Evolutionary conservation across 768 basidiomycete species (phyloP).

Genomic region (Boletus vermiculosoides): DNA sequence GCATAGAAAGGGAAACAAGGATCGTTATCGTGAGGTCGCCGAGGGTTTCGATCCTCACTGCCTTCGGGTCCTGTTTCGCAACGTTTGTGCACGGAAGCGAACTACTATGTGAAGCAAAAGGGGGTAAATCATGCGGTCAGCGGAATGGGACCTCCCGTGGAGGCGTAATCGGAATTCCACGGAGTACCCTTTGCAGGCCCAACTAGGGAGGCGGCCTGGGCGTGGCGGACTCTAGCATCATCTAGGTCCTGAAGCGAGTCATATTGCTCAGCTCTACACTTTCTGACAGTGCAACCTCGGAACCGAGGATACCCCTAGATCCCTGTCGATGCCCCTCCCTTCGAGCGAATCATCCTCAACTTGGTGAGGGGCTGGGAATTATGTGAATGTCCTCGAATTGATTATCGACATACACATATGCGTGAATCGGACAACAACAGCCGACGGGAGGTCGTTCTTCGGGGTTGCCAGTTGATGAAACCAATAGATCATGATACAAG

Average conservation of each 20-base stretch:
- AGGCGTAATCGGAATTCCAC: conserved; percentile 25
- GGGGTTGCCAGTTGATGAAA: conserved; percentile 12
- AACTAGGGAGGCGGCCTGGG: conserved; percentile 2
- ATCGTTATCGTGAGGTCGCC: conserved; percentile 7
- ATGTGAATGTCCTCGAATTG: conserved; percentile 2
- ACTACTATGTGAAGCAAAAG: conserved; percentile 15
- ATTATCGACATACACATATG: background rate
- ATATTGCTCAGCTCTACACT: background rate
- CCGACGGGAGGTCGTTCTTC: conserved; percentile 9
- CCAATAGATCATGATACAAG: background rate
- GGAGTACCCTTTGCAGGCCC: conserved; percentile 8
- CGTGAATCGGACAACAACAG: conserved; percentile 11
- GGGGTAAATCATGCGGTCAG: conserved; percentile 15
- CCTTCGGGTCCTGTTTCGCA: conserved; percentile 24
- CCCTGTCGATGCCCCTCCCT: background rate
- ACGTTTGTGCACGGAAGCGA: conserved; percentile 18
- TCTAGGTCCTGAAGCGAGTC: background rate
- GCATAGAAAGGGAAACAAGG: conserved; percentile 3
- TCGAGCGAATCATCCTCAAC: background rate
- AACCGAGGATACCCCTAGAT: background rate
- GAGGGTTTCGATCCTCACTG: conserved; percentile 19
- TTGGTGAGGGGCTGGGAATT: background rate
- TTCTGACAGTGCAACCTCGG: background rate
- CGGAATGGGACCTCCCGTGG: conserved; percentile 4
- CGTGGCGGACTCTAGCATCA: background rate